Conservation (phyloP, 1,284 basidiomycete species). For the Leccinum griseonigrum region DNA sequence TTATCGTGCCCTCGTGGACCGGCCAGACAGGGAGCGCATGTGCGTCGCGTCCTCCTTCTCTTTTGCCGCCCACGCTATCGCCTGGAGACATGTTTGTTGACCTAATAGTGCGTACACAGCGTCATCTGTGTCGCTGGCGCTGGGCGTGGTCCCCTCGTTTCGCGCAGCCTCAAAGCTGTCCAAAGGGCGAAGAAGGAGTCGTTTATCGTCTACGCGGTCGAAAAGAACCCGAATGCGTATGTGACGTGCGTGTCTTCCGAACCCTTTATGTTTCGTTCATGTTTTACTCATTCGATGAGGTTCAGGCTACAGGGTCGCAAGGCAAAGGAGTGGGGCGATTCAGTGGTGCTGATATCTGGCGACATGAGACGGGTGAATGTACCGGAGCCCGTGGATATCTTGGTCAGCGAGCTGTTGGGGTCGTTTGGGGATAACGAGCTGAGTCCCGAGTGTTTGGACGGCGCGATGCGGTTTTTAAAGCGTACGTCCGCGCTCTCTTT, state of each 20-base stretch:
- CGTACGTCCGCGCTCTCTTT: conserved; percentile 45
- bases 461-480: conserved; percentile 90
- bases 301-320: conserved; percentile 79
- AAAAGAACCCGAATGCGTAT: conserved; percentile 95
- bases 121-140: conserved; percentile 92
- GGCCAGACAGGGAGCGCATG: conserved; percentile 57
- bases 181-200: conserved; percentile 66
- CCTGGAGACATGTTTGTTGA: conserved; percentile 16
- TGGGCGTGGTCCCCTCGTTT: conserved; percentile 92
- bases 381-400: conserved; percentile 87
- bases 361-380: conserved; percentile 89
- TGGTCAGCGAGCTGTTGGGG: conserved; percentile 94
- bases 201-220: conserved; percentile 78
- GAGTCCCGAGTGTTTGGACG: conserved; percentile 96
- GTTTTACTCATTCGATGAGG: conserved; percentile 20
- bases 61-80: background rate
- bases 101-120: conserved; percentile 40
- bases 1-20: conserved; percentile 76
- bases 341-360: conserved; percentile 82
- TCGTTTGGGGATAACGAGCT: conserved; percentile 99
- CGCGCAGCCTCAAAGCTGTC: conserved; percentile 79
- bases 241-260: conserved; percentile 67
- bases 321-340: conserved; percentile 79
- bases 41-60: conserved; percentile 30
- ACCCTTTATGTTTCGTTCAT: conserved; percentile 1